Evolutionary conservation across 1,284 basidiomycete genomes (phyloP).

Genomic region (Leccinum subatratum): DNA sequence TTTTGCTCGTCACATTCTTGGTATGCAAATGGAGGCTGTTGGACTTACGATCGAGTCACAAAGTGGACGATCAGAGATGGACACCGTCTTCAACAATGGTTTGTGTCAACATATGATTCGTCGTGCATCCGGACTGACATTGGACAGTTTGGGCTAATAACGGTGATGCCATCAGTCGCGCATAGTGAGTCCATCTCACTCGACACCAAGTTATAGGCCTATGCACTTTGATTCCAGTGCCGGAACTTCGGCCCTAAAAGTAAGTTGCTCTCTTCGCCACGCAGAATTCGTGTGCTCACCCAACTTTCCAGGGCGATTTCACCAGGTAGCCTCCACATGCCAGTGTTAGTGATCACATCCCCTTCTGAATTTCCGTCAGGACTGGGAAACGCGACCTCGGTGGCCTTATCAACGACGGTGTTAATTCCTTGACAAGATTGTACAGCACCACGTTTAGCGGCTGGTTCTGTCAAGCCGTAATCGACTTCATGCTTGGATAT

Average conservation of each 20-base stretch:
- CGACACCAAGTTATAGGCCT: background rate
- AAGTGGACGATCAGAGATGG: conserved; percentile 55
- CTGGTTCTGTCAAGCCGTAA: conserved; percentile 94
- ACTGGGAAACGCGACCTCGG: conserved; percentile 91
- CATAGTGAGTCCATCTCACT: conserved; percentile 60
- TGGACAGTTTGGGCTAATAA: conserved; percentile 89
- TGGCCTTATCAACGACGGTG: conserved; percentile 89
- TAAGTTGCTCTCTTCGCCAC: conserved; percentile 24
- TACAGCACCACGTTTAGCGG: conserved; percentile 86
- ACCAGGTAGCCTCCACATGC: conserved; percentile 52
- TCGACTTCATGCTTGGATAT: conserved; percentile 88
- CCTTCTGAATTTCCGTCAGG: conserved; percentile 36
- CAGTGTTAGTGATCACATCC: background rate
- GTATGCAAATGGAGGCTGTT: conserved; percentile 76
- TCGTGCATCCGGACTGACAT: background rate
- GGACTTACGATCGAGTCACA: conserved; percentile 59
- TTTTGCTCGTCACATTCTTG: conserved; percentile 78
- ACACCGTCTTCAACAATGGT: conserved; percentile 86
- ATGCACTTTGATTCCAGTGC: conserved; percentile 44
- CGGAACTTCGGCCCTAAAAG: conserved; percentile 90
- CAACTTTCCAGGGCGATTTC: conserved; percentile 73
- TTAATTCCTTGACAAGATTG: conserved; percentile 86
- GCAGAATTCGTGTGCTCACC: conserved; percentile 12
- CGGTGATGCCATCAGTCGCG: conserved; percentile 81
- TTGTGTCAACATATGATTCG: conserved; percentile 20